phyloP scores from a whole-genome alignment of 345 rosid genomes.

The Boechera retrofracta region DNA sequence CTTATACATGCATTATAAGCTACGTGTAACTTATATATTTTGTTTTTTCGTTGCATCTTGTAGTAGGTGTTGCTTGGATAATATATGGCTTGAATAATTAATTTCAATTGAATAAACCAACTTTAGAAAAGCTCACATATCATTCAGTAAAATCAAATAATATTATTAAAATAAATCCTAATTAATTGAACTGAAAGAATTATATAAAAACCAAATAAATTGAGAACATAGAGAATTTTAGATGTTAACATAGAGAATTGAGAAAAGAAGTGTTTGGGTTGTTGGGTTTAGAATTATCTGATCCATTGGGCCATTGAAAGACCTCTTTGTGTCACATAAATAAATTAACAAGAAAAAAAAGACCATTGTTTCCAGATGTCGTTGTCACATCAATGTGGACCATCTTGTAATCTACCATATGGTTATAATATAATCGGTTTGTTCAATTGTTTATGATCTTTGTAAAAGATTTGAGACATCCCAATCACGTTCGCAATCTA shows the following conservation, averaged over 20 bases:
- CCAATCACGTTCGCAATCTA: not conserved
- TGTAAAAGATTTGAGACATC: not conserved
- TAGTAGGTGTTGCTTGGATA: not conserved
- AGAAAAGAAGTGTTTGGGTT: not conserved
- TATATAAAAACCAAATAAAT: not conserved
- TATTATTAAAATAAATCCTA: not conserved
- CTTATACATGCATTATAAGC: not conserved
- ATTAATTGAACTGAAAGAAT: not conserved
- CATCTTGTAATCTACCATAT: not conserved
- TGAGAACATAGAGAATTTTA: too few relatives aligned
- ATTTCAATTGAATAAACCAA: not conserved
- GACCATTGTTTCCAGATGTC: not conserved
- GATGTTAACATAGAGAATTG: not conserved
- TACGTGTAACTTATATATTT: not conserved
- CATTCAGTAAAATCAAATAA: not conserved
- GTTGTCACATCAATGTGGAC: not conserved
- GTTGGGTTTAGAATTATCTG: conserved; percentile 10
- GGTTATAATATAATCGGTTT: not conserved
- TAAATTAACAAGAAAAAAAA: not conserved
- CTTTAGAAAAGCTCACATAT: not conserved
- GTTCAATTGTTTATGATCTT: not conserved
- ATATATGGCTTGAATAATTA: not conserved
- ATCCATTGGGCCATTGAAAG: conserved; percentile 14
- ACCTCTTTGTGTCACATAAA: not conserved
- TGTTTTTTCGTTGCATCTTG: not conserved